These are phyloP conservation scores for Brasilioporus rufonigricans DNA, from an alignment of 768 basidiomycete species.

Conservation along the genomic window DNA sequence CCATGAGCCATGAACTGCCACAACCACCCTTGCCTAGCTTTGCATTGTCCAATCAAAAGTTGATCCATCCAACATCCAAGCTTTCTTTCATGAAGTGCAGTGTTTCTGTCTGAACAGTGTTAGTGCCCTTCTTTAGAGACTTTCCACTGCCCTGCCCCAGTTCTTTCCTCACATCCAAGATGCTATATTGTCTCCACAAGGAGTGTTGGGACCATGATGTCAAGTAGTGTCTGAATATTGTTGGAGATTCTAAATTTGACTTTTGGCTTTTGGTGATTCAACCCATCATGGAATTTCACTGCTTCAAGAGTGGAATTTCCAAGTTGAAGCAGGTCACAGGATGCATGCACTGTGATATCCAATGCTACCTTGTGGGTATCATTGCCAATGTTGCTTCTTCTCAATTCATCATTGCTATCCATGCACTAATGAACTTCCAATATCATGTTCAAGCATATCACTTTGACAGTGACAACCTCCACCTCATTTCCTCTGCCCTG, in stretches of 20 bases:
- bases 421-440: background rate
- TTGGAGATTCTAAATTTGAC: background rate
- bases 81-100: background rate
- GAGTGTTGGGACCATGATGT: too few relatives aligned
- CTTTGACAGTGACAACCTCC: background rate
- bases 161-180: background rate
- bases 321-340: background rate
- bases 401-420: background rate
- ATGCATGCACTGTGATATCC: background rate
- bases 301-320: background rate
- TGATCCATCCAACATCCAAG: background rate
- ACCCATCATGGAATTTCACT: background rate
- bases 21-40: background rate
- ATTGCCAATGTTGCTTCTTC: background rate
- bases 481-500: background rate
- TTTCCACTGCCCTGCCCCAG: background rate
- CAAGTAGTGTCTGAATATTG: background rate
- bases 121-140: background rate
- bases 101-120: background rate
- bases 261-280: background rate
- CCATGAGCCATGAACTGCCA: background rate
- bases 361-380: too few relatives aligned
- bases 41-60: background rate
- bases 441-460: background rate
- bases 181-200: background rate